Conservation (phyloP, 31 red algal species). For the Odonthalia washingtoniensis region DNA sequence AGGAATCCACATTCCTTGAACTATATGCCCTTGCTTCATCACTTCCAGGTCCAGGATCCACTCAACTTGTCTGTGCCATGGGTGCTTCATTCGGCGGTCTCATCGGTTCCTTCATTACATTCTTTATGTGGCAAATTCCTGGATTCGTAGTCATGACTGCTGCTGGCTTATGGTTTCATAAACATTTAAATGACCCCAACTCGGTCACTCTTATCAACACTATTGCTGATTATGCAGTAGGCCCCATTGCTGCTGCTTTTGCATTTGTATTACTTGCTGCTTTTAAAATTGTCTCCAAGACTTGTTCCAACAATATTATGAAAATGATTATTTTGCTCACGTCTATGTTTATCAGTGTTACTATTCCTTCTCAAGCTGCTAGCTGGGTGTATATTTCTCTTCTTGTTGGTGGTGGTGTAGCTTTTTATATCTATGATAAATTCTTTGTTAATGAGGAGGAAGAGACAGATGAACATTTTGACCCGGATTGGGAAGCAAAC, state of each 20-base stretch:
- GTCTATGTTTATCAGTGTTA: slow-evolving; percentile 53
- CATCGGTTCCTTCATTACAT: slow-evolving; percentile 48
- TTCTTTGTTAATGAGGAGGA: not conserved
- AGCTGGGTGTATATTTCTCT: slow-evolving; percentile 68
- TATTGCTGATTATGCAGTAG: slow-evolving; percentile 44
- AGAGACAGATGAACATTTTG: not conserved
- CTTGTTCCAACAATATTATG: slow-evolving; percentile 24
- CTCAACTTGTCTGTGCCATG: slow-evolving; percentile 62
- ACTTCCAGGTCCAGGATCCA: slow-evolving; percentile 79
- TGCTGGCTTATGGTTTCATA: slow-evolving; percentile 62
- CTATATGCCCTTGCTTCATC: slow-evolving; percentile 72
- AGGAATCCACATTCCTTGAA: slow-evolving; percentile 77
- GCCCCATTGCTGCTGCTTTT: slow-evolving; percentile 69
- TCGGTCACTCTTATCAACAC: slow-evolving; percentile 14
- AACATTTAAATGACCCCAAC: slow-evolving; percentile 11
- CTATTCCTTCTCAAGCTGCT: slow-evolving; percentile 48
- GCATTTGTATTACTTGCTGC: slow-evolving; percentile 74
- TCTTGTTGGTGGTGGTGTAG: slow-evolving; percentile 52
- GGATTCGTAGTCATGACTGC: slow-evolving; percentile 58
- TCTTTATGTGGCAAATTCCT: slow-evolving; percentile 71
- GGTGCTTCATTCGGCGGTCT: slow-evolving; percentile 68
- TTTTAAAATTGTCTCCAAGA: slow-evolving; percentile 44
- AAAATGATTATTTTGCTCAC: slow-evolving; percentile 52
- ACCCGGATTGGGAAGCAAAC: slow-evolving; percentile 33
- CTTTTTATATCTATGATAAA: slow-evolving; percentile 25